phyloP scores from a whole-genome alignment of 805 yeast genomes.

The Candida nonsorbophila region DNA sequence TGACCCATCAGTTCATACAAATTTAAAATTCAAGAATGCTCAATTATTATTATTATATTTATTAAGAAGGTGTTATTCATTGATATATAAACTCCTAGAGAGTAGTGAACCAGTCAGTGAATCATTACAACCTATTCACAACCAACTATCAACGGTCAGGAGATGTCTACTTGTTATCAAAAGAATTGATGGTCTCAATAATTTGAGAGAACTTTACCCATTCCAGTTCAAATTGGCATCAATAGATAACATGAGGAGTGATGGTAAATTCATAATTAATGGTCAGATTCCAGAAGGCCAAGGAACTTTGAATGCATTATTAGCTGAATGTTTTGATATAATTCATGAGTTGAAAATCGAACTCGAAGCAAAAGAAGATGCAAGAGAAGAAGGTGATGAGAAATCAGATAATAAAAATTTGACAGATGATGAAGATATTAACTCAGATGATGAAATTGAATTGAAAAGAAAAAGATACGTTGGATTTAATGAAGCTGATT shows the following conservation, averaged over 20 bases:
- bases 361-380: constrained; percentile 50
- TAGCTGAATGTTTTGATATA: constrained; percentile 93
- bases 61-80: constrained; percentile 85
- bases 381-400: constrained; percentile 2
- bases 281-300: constrained; percentile 96
- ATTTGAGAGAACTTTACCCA: constrained; percentile 87
- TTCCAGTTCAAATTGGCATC: constrained; percentile 92
- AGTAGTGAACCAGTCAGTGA: constrained; percentile 95
- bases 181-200: constrained; percentile 86
- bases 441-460: constrained; percentile 41
- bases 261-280: constrained; percentile 88
- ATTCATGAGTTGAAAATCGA: constrained; percentile 87
- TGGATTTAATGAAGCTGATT: constrained; percentile 43
- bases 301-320: constrained; percentile 84
- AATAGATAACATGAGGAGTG: constrained; percentile 77
- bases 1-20: constrained; percentile 7
- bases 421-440: constrained; percentile 26
- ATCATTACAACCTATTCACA: constrained; percentile 87
- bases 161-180: constrained; percentile 85
- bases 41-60: constrained; percentile 61
- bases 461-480: constrained; percentile 36
- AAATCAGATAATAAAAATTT: too few relatives aligned
- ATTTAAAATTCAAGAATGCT: constrained; percentile 24
- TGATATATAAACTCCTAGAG: constrained; percentile 82
- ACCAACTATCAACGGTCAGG: constrained; percentile 87